These are phyloP conservation scores for Fusarium sp. DNA, from an alignment of 2,329 filamentous ascomycete species.

Conservation along the genomic window DNA sequence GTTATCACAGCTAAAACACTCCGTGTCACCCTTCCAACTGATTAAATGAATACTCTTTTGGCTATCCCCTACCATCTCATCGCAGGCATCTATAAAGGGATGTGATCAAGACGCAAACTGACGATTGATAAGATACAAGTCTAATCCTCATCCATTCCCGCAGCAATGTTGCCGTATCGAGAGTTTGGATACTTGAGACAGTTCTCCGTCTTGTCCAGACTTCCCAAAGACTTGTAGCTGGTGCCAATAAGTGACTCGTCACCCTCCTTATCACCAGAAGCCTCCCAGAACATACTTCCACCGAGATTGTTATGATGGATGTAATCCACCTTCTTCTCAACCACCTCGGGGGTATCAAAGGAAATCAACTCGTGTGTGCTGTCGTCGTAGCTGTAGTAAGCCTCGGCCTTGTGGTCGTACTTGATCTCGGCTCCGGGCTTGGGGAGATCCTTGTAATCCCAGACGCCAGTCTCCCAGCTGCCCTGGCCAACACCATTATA, in stretches of 20 bases:
- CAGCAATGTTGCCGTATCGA: conserved; percentile 64
- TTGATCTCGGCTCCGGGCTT: conserved; percentile 24
- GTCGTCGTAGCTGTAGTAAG: conserved; percentile 36
- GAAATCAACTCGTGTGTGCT: conserved; percentile 29
- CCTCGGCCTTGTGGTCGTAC: conserved; percentile 24
- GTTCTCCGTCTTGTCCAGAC: conserved; percentile 24
- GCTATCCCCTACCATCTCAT: no score
- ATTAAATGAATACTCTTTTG: no score
- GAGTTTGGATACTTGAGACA: conserved; percentile 49
- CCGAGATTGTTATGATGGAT: conserved; percentile 21
- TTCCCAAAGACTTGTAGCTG: conserved; percentile 16
- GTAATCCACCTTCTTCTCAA: conserved; percentile 28
- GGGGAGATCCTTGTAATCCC: conserved; percentile 35
- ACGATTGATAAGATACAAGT: neutral
- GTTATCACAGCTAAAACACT: no score
- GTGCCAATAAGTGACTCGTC: conserved; percentile 27
- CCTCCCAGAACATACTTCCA: conserved; percentile 39
- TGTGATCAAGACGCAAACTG: neutral
- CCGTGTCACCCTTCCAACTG: no score
- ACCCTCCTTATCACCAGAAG: conserved; percentile 28
- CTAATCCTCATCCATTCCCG: conserved; percentile 12
- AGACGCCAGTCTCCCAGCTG: conserved; percentile 30
- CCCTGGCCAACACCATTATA: conserved; percentile 27
- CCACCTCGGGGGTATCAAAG: conserved; percentile 21
- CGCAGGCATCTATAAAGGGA: no score